Conservation (phyloP, 108 stramenopile genomes). For the Cyclotella baltica region DNA sequence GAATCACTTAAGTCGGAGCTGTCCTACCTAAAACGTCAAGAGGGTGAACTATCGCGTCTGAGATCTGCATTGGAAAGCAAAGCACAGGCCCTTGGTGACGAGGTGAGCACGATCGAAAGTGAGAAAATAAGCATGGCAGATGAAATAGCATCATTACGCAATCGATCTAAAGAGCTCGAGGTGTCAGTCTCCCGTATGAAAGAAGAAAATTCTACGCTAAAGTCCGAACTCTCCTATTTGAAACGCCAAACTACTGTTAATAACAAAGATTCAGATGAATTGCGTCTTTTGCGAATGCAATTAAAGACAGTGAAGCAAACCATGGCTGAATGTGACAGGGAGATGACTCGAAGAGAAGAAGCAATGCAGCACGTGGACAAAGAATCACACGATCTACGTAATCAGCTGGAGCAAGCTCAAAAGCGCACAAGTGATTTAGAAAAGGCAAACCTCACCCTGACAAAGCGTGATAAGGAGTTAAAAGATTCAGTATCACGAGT, state of each 20-base stretch:
- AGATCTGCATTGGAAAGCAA: not conserved
- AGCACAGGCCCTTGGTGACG: conserved; percentile 1
- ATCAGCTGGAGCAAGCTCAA: not conserved
- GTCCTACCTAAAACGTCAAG: no score
- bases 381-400: conserved; percentile 8
- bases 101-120: not conserved
- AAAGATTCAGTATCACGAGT: conserved; percentile 21
- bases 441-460: not conserved
- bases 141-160: conserved; percentile 7
- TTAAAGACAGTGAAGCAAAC: conserved; percentile 1
- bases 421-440: not conserved
- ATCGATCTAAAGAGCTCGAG: not conserved
- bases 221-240: not conserved
- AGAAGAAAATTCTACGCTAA: conserved; percentile 15
- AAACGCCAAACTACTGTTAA: not conserved
- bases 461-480: conserved; percentile 23
- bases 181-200: not conserved
- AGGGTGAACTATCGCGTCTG: not conserved
- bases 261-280: conserved; percentile 2
- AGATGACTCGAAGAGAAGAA: not conserved
- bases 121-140: conserved; percentile 5
- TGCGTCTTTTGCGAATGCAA: conserved; percentile 6
- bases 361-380: not conserved
- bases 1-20: no score
- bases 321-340: not conserved